Evolutionary conservation across 176 grass and related monocot genomes (phyloP), one percentile per base, ranked within the genome.

Genomic region (Triticum urartu): DNA sequence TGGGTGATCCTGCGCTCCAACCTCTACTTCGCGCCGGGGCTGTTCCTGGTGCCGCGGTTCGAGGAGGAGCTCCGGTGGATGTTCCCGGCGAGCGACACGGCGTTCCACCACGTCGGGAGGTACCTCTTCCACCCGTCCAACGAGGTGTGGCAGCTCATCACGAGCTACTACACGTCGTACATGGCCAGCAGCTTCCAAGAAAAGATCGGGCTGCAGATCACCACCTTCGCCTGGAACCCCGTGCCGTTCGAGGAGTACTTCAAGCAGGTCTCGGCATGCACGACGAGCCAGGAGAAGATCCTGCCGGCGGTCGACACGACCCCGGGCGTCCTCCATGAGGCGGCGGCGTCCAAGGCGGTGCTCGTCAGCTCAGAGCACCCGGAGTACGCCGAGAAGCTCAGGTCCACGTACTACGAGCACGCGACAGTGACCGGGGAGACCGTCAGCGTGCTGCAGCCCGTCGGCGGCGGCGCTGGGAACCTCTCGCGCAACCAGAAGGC

Each of bases 111-210:
- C 66, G 24, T 97, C 35, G 89, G 85, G 34, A 85, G 91, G 66
- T 97, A 97, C 76, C 89, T 97, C 14, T 88, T 94, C 85, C 94
- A 97, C 85, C 94, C 91, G 21, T 88, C 91, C 4, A 92, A 97
- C 77, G 42, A 81, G 21, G 79, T 94, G 28, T 97, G 94, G 94
- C 77, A 68, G n/a, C 67, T 92, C 72, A 89, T 97, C 58, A 58
- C 62, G 0, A 76, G 92, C 18, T 92, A 94, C 77, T 84, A 92
- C 71, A 63, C 68, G 50, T 89, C 90, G 34, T 87, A 94, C 77
- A 79, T 97, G 50, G 81, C 81, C 32, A 70, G n/a, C n/a, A n/a
- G 28, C 72, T 91, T 81, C 9, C 74, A 86, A 0, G 85, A 95
- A 28, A 95, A 86, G 52, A 70, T 95, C 15, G 93, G 85, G 21